phyloP scores from a whole-genome alignment of 768 basidiomycete species.

The Boletus vinaceobasis region DNA sequence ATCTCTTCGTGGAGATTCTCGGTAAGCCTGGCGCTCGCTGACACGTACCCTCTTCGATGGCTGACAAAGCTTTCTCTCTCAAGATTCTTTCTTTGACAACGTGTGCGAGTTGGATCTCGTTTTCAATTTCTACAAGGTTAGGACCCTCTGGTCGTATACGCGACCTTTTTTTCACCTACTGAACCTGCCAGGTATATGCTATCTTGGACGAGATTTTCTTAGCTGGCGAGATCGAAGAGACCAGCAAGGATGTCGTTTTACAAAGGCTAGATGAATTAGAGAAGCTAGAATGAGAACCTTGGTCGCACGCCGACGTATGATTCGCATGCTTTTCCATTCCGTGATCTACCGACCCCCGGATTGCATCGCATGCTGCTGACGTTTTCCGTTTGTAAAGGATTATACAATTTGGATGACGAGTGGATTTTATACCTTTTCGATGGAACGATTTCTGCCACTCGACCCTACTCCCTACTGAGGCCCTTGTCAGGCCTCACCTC shows the following conservation, averaged over 20 bases:
- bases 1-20: constrained; percentile 96
- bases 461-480: background rate
- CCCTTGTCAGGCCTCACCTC: background rate
- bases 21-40: constrained; percentile 48
- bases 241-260: constrained; percentile 93
- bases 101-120: constrained; percentile 98
- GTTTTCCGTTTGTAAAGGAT: constrained; percentile 7
- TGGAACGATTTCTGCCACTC: background rate
- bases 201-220: constrained; percentile 98
- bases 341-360: constrained; percentile 5
- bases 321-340: constrained; percentile 1
- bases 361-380: constrained; percentile 12
- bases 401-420: background rate
- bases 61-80: constrained; percentile 2
- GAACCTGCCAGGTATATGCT: constrained; percentile 75
- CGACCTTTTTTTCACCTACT: background rate
- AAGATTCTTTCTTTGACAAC: constrained; percentile 98
- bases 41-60: background rate
- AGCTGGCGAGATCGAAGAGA: constrained; percentile 98
- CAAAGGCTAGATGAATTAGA: constrained; percentile 88
- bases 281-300: constrained; percentile 72
- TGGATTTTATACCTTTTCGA: background rate
- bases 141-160: constrained; percentile 1
- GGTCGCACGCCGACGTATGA: constrained; percentile 8
- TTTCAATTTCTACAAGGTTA: constrained; percentile 97